Evolutionary conservation across 2,329 filamentous ascomycete species (phyloP).

Genomic region (Graphium sp.): DNA sequence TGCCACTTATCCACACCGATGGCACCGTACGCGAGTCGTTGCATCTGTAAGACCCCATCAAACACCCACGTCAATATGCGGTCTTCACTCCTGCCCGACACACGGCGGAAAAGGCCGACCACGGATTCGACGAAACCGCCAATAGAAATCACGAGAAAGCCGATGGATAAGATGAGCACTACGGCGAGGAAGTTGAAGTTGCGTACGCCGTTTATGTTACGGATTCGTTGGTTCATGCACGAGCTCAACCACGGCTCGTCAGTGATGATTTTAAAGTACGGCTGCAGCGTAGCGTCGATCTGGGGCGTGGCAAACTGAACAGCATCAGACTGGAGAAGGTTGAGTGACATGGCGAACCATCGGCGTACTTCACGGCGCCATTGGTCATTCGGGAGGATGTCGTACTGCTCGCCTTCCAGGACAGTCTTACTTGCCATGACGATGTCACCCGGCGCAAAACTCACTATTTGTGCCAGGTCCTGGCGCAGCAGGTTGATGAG

Average conservation of each 20-base stretch:
- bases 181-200: slow-evolving; percentile 5
- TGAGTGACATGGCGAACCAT: slow-evolving; percentile 4
- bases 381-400: slow-evolving; percentile 3
- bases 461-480: slow-evolving; percentile 3
- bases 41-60: slow-evolving; percentile 2
- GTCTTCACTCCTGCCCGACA: slow-evolving; percentile 1
- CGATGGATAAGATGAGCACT: slow-evolving; percentile 2
- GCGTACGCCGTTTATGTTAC: slow-evolving; percentile 2
- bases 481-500: slow-evolving; percentile 3
- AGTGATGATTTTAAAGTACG: background rate
- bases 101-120: slow-evolving; percentile 1
- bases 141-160: slow-evolving; percentile 1
- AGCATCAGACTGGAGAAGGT: slow-evolving; percentile 3
- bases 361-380: slow-evolving; percentile 2
- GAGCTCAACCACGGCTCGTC: slow-evolving; percentile 3
- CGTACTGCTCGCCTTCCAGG: slow-evolving; percentile 3
- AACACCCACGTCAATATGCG: slow-evolving; percentile 3
- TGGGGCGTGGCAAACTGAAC: slow-evolving; percentile 3
- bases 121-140: slow-evolving; percentile 3
- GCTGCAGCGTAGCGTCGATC: slow-evolving; percentile 1
- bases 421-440: slow-evolving; percentile 4
- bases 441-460: slow-evolving; percentile 3
- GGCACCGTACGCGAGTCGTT: slow-evolving; percentile 2
- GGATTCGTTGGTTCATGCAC: slow-evolving; percentile 3
- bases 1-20: slow-evolving; percentile 4